These are phyloP conservation scores for Salix exigua DNA, from an alignment of 345 rosid species.

Conservation along the genomic window DNA sequence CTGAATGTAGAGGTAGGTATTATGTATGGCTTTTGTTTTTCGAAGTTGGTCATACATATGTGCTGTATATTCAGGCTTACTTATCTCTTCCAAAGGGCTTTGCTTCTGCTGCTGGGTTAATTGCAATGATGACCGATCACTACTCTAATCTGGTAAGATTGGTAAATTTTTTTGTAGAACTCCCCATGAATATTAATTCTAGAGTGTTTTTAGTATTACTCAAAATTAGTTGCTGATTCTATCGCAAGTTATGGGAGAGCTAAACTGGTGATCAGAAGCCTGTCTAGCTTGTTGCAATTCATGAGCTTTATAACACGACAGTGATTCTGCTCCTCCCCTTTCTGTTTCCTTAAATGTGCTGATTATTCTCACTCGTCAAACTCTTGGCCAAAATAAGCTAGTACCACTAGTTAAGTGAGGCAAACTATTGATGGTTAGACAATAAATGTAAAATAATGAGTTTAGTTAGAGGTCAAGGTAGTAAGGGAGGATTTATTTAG, in stretches of 20 bases:
- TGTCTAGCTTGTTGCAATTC: not conserved
- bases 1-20: too few relatives aligned
- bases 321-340: not conserved
- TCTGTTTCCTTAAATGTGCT: not conserved
- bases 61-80: conserved; percentile 61
- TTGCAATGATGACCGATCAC: conserved; percentile 89
- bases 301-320: not conserved
- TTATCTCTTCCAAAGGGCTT: conserved; percentile 85
- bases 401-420: not conserved
- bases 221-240: not conserved
- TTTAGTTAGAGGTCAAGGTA: not conserved
- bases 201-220: not conserved
- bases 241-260: not conserved
- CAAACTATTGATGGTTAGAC: not conserved
- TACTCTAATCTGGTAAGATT: conserved; percentile 59
- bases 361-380: not conserved
- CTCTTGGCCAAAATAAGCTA: not conserved
- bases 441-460: not conserved
- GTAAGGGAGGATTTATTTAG: not conserved
- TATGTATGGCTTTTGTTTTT: conserved; percentile 7
- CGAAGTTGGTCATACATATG: conserved; percentile 1
- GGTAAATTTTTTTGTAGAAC: not conserved
- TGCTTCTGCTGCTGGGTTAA: conserved; percentile 77
- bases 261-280: not conserved
- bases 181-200: conserved; percentile 6